Conservation (phyloP, 2,329 filamentous ascomycete genomes). For the Calonectria naviculata region DNA sequence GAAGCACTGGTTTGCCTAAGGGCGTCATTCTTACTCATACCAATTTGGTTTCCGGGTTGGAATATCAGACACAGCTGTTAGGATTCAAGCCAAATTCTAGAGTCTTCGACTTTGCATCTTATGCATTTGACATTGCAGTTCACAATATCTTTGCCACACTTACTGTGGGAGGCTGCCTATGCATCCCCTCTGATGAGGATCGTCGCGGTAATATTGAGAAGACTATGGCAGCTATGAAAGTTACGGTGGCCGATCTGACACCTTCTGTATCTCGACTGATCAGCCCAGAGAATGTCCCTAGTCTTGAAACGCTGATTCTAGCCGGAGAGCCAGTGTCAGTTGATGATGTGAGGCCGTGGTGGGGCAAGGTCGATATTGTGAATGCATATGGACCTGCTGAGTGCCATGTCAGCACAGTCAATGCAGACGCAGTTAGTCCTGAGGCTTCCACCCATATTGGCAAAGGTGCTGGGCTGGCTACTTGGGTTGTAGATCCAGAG, state of each 20-base stretch:
- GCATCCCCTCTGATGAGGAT: constrained; percentile 21
- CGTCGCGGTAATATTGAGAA: constrained; percentile 5
- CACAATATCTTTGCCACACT: constrained; percentile 46
- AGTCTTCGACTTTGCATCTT: constrained; percentile 25
- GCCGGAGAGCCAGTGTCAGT: constrained; percentile 13
- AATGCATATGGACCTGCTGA: constrained; percentile 24
- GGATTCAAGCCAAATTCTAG: constrained; percentile 10
- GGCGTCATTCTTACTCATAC: constrained; percentile 29
- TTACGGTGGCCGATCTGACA: constrained; percentile 8
- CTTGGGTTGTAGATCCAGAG: constrained; percentile 39
- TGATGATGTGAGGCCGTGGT: constrained; percentile 10
- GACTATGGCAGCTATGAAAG: background rate
- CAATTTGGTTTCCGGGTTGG: constrained; percentile 15
- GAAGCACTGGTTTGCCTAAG: constrained; percentile 39
- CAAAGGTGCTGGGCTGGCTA: background rate
- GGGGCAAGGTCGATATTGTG: background rate
- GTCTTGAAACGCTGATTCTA: constrained; percentile 19
- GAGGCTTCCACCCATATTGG: constrained; percentile 9
- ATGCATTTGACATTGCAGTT: constrained; percentile 9
- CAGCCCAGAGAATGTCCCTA: background rate
- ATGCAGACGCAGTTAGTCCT: background rate
- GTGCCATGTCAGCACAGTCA: constrained; percentile 15
- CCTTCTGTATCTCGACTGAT: constrained; percentile 18
- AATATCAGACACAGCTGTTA: constrained; percentile 23
- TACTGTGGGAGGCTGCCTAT: constrained; percentile 47